These are phyloP conservation scores for Vitis cinerea DNA, from an alignment of 164 flowering plant genomes.

Conservation along the genomic window DNA sequence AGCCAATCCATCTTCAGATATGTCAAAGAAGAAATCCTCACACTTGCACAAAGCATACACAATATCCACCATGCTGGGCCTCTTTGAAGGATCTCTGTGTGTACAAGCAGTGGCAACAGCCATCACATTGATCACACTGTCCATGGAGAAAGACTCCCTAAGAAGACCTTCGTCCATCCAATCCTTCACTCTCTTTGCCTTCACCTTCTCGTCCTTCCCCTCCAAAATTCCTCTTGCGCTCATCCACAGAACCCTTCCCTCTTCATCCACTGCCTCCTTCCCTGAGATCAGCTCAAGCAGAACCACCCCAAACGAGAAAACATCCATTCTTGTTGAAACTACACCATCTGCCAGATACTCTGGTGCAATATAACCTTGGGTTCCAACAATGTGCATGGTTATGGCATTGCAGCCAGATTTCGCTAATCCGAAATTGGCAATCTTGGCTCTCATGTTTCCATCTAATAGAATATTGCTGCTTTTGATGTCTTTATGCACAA, in stretches of 20 bases:
- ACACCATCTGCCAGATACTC: slow-evolving; percentile 81
- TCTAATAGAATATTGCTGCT: slow-evolving; percentile 89
- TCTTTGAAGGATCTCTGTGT: slow-evolving; percentile 54
- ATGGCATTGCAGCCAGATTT: slow-evolving; percentile 90
- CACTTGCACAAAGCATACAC: slow-evolving; percentile 78
- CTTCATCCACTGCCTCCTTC: slow-evolving; percentile 54
- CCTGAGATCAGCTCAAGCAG: slow-evolving; percentile 82
- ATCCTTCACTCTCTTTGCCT: slow-evolving; percentile 34
- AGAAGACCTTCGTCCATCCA: slow-evolving; percentile 62
- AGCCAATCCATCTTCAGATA: slow-evolving; percentile 55
- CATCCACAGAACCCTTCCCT: slow-evolving; percentile 62
- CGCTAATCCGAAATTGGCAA: slow-evolving; percentile 91
- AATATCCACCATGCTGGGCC: slow-evolving; percentile 83
- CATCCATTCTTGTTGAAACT: slow-evolving; percentile 81
- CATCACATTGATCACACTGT: slow-evolving; percentile 59
- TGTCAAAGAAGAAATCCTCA: slow-evolving; percentile 53
- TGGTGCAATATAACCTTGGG: slow-evolving; percentile 96
- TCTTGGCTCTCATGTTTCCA: slow-evolving; percentile 75
- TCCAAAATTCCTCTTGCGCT: slow-evolving; percentile 34
- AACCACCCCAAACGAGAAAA: slow-evolving; percentile 91
- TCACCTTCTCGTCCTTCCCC: slow-evolving; percentile 39
- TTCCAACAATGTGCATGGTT: slow-evolving; percentile 87
- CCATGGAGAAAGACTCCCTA: slow-evolving; percentile 45
- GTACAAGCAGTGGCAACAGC: slow-evolving; percentile 62
- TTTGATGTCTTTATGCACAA: slow-evolving; percentile 90